Evolutionary conservation across 169 alveolate species (phyloP), one percentile per base, ranked within the genome.

Genomic region (Eimeria acervulina): DNA sequence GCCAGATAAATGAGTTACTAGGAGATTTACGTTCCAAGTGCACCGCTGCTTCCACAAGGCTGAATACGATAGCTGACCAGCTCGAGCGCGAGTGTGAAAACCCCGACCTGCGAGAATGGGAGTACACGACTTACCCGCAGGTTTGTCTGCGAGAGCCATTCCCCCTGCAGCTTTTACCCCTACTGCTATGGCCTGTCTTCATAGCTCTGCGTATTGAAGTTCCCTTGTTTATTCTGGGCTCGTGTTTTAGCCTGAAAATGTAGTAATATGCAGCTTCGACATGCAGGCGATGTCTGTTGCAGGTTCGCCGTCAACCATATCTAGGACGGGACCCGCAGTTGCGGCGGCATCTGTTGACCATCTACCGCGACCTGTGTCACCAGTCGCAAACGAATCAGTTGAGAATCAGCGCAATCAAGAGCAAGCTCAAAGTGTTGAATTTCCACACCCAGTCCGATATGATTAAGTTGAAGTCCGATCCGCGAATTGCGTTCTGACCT

Each of bases 61-160:
- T 93, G 68, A 93, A 81, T 42, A 66, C 94, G 2, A 7, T 93
- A 26, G 26, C 90, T n/a, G 96, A 83, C 51, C 94, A 68, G 33
- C 94, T 93, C 47, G 90, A 93, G 80, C 70, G 94, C 19, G 94
- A 93, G 76, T 28, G 74, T n/a, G 83, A 63, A 33, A 70, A 93
- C 61, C 96, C 96, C 23, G 87, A 83, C 68, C 89, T 93, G 10
- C 72, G 96, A 10, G 96, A 93, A 70, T 93, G 96, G 96, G 94
- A 83, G 51, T 93, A 83, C 78, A 93, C 94, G 52, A 93, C 94
- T 0, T 63, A 38, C 55, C 96, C 96, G 26, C 72, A 61, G 93
- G 96, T 93, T 19, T 40, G 85, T 74, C 19, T n/a, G 72, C 47
- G 5, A 44, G 72, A 47, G 26, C 21, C 47, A 8, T n/a, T 81